Conservation (phyloP, 129 eudicot genomes). For the Kitagawia praeruptora region DNA sequence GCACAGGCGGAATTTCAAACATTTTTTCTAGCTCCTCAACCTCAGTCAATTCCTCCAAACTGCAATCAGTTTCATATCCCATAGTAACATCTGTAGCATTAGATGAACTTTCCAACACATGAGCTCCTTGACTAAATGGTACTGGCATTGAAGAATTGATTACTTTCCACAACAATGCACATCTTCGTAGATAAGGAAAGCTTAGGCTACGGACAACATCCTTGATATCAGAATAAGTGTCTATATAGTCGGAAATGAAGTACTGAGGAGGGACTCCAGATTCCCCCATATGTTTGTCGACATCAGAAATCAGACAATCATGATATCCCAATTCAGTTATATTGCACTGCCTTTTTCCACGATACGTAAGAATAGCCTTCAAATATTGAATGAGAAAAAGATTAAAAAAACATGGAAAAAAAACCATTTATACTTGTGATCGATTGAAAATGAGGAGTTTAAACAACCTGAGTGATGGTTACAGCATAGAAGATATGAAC, state of each 20-base stretch:
- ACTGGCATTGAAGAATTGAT: constrained; percentile 39
- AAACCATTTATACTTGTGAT: not conserved
- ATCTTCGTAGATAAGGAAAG: constrained; percentile 77
- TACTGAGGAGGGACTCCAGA: constrained; percentile 28
- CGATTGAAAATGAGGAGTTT: not conserved
- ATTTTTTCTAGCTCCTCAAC: constrained; percentile 56
- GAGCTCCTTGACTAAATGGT: constrained; percentile 52
- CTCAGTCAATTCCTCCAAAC: constrained; percentile 45
- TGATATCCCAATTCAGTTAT: constrained; percentile 27
- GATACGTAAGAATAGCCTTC: constrained; percentile 55
- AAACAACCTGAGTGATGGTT: constrained; percentile 60
- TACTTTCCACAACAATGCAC: constrained; percentile 79
- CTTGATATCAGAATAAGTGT: constrained; percentile 39
- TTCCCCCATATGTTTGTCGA: constrained; percentile 35
- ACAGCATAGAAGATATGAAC: constrained; percentile 72
- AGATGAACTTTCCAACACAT: constrained; percentile 23
- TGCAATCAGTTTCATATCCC: constrained; percentile 28
- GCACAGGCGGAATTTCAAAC: constrained; percentile 63
- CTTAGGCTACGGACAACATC: constrained; percentile 52
- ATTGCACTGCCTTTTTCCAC: constrained; percentile 22
- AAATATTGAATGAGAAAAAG: constrained; percentile 13
- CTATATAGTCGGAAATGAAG: constrained; percentile 42
- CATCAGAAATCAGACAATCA: constrained; percentile 56
- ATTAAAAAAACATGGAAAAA: not conserved
- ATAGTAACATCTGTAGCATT: constrained; percentile 21